Evolutionary conservation across 2,329 filamentous ascomycete genomes (phyloP).

Genomic region (Paracoccidioides lutzii): DNA sequence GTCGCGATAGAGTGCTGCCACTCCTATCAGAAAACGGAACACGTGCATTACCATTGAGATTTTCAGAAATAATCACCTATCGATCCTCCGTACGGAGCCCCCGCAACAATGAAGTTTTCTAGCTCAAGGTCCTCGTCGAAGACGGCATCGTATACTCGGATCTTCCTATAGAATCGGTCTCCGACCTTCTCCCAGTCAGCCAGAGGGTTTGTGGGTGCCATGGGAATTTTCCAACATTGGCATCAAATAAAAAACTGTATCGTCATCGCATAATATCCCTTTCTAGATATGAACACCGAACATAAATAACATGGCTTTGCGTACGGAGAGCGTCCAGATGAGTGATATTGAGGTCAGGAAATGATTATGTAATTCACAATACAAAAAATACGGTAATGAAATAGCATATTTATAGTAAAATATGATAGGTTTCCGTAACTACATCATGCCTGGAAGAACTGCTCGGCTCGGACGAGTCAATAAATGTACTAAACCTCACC

Average conservation of each 20-base stretch:
- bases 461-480: not conserved
- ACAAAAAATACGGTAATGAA: not conserved
- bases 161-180: constrained; percentile 89
- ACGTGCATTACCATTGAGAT: not conserved
- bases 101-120: constrained; percentile 83
- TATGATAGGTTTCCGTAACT: not conserved
- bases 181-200: constrained; percentile 91
- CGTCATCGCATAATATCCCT: not conserved
- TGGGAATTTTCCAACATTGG: constrained; percentile 12
- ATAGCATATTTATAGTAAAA: too few species aligned
- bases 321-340: too few species aligned
- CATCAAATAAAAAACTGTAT: not conserved
- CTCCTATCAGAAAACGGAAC: not conserved
- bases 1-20: constrained; percentile 70
- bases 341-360: not conserved
- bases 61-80: constrained; percentile 52
- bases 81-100: constrained; percentile 86
- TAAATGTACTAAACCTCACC: not conserved
- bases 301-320: not conserved
- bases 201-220: constrained; percentile 50
- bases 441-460: not conserved
- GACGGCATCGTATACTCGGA: constrained; percentile 80
- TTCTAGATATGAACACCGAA: not conserved
- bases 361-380: not conserved
- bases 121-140: constrained; percentile 91